Base-by-base conservation (phyloP, 495 filamentous ascomycete genomes). In the Achaetomiella virescens region DNA sequence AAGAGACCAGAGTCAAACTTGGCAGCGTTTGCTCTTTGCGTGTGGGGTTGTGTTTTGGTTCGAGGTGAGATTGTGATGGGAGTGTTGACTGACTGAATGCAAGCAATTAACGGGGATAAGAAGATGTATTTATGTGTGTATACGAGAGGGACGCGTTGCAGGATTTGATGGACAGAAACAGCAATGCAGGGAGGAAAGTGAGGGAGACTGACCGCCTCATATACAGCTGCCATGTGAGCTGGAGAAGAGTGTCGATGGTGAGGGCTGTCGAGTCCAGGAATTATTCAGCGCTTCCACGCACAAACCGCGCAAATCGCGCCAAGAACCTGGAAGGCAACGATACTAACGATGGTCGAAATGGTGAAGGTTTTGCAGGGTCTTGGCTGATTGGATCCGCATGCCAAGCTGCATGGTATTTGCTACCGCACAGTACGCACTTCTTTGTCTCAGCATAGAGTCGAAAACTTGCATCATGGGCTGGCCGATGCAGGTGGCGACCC, bases 231-330 rank as follows among this genome's bases (percentile, higher is more conserved):
- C 12, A 24, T 7, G 41, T 44, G 4, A 1, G 15, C 15, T 1
- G 11, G 21, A 17, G 22, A 57, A 52, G 0, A 20, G 18, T n/a
- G 15, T 45, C 27, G 29, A 51, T 10, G 29, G 38, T 27, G 9
- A 35, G 27, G 2, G 29, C 27, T 2, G 14, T 31, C 27, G 27
- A 31, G 5, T 31, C 9, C 27, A 4, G 9, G 4, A 35, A 61
- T 64, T 62, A 61, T 48, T 62, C 57, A 59, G 50, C 58, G 14
- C 10, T 61, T 66, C 59, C 52, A 59, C 66, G 66, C 66, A 66
- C 64, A 68, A 68, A 61, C 53, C 40, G 49, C 66, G 61, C 66
- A 68, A 37, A 21, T 48, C 15, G 27, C 27, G 27, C 27, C 27
- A 31, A 31, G 27, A 31, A 31, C 5, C 12, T 0, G 8, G 6